Conservation (phyloP, 345 rosid species). For the Eucalyptus sideroxylon region DNA sequence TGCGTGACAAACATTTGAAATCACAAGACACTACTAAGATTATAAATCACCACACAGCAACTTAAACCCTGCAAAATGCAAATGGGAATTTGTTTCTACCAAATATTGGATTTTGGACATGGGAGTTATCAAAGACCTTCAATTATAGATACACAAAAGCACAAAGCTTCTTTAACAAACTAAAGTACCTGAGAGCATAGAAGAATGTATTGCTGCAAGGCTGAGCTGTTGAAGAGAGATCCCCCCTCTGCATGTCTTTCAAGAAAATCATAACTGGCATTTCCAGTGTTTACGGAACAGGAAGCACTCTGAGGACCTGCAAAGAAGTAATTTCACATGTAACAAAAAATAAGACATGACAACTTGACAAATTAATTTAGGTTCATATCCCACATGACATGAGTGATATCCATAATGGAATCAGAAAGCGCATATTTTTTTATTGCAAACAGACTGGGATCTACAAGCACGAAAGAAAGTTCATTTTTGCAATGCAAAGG, state of each 20-base stretch:
- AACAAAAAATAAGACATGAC: not conserved
- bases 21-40: not conserved
- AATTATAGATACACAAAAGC: not conserved
- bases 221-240: conserved; percentile 64
- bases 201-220: conserved; percentile 74
- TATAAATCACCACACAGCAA: not conserved
- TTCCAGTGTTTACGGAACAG: not conserved
- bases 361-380: not conserved
- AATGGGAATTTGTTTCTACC: not conserved
- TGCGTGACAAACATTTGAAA: not conserved
- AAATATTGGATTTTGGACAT: not conserved
- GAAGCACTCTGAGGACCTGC: conserved; percentile 14
- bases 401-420: not conserved
- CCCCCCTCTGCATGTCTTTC: conserved; percentile 9
- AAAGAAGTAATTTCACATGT: not conserved
- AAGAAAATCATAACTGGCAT: conserved; percentile 6
- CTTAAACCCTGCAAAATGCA: not conserved
- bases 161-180: not conserved
- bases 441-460: not conserved
- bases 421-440: not conserved
- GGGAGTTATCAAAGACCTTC: not conserved
- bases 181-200: conserved; percentile 68
- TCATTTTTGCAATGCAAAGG: not conserved
- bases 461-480: not conserved
- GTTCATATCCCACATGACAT: not conserved